Conservation (phyloP, 2,329 filamentous ascomycete species). For the Rasamsonia emersonii region DNA sequence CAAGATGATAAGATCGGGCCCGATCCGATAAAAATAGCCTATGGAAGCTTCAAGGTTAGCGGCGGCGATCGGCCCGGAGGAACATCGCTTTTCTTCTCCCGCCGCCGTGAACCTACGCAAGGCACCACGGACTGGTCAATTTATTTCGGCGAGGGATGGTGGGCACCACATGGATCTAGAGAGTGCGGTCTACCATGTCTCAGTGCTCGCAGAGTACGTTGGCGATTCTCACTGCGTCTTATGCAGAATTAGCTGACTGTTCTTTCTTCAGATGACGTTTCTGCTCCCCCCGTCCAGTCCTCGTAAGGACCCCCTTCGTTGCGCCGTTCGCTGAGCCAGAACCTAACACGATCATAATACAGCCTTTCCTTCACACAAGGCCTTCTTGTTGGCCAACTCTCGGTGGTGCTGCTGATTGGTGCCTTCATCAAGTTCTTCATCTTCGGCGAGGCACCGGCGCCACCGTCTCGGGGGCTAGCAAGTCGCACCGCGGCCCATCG, state of each 20-base stretch:
- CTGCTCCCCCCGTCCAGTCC: constrained; percentile 9
- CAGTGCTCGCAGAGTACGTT: constrained; percentile 10
- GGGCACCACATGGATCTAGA: constrained; percentile 8
- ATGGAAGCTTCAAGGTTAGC: constrained; percentile 2
- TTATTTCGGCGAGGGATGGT: constrained; percentile 7
- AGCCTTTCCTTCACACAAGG: constrained; percentile 90
- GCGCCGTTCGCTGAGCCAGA: neutral
- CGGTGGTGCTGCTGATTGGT: constrained; percentile 80
- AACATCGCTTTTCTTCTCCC: constrained; percentile 1
- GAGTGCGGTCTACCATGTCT: constrained; percentile 12
- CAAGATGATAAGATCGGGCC: constrained; percentile 2
- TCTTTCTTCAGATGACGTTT: constrained; percentile 9
- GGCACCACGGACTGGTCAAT: no score
- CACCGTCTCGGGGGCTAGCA: constrained; percentile 68
- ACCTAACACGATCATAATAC: constrained; percentile 7
- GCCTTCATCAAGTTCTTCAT: constrained; percentile 99
- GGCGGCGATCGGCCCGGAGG: constrained; percentile 1
- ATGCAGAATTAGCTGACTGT: constrained; percentile 1
- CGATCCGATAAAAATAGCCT: no score
- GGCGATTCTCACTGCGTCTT: neutral
- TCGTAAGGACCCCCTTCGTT: constrained; percentile 8
- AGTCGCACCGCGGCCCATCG: constrained; percentile 71
- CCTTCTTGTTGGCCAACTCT: constrained; percentile 85
- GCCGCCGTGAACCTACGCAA: no score
- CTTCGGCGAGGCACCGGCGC: constrained; percentile 83